A percentile compares a stretch with the other conserved stretches of the same genome.
Evolutionary conservation across 2,329 filamentous ascomycete genomes (phyloP).

Genomic region (Pestalotiopsis sp.): DNA sequence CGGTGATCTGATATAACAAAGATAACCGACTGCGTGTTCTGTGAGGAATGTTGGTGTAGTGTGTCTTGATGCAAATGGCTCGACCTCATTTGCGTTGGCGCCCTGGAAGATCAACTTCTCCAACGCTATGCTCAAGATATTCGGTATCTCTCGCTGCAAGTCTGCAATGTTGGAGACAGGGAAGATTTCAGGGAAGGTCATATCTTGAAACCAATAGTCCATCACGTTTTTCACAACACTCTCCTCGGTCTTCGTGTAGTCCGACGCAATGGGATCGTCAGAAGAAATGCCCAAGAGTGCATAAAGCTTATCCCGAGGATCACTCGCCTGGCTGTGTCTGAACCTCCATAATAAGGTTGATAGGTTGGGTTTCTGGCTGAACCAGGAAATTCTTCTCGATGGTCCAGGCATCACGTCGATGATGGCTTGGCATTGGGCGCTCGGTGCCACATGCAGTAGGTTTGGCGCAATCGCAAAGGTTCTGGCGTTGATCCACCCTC

Average conservation of each 20-base stretch:
- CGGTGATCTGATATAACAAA: no score
- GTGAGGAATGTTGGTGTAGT: no score
- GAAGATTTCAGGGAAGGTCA: no score
- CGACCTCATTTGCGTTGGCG: no score
- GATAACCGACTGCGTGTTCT: no score
- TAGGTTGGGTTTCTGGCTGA: neutral
- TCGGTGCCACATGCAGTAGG: neutral
- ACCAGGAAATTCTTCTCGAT: neutral
- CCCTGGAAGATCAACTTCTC: no score
- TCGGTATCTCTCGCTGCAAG: no score
- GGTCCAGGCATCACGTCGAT: neutral
- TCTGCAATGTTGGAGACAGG: no score
- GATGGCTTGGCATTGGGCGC: neutral
- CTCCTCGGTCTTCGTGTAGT: neutral
- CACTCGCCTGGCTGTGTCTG: neutral
- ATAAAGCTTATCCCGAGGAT: neutral
- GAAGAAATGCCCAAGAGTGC: neutral
- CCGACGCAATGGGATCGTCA: neutral
- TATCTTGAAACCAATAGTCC: neutral
- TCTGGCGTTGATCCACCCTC: neutral
- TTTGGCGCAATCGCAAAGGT: neutral
- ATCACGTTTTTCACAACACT: neutral
- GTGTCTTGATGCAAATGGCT: no score
- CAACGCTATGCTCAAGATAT: no score
- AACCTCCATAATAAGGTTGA: neutral